Conservation (phyloP, 768 basidiomycete genomes). For the Suillus weaverae region DNA sequence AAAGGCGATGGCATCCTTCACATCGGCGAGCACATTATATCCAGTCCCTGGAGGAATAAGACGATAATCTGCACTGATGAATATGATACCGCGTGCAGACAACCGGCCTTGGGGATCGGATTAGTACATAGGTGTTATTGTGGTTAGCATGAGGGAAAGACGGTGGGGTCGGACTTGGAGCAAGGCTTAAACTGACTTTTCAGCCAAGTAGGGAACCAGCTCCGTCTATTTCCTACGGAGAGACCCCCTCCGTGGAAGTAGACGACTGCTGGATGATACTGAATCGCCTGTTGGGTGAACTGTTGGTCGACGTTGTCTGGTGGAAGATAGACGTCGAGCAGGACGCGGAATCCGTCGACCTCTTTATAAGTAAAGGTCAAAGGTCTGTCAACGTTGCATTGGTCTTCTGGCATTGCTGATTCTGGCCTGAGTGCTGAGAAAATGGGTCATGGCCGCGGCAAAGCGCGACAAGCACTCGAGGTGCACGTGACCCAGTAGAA, state of each 20-base stretch:
- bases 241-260: constrained; percentile 58
- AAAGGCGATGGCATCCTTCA: constrained; percentile 55
- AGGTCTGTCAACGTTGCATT: constrained; percentile 10
- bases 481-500: neutral
- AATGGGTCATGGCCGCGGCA: neutral
- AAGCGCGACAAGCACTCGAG: too few relatives aligned
- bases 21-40: constrained; percentile 57
- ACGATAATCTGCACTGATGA: constrained; percentile 65
- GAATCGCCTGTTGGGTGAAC: neutral
- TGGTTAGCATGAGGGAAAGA: neutral
- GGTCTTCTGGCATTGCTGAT: neutral
- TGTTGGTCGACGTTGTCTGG: neutral
- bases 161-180: neutral
- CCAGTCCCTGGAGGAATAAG: constrained; percentile 53
- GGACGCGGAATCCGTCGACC: constrained; percentile 23
- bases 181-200: constrained; percentile 41
- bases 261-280: constrained; percentile 30
- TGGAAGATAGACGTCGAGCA: constrained; percentile 37
- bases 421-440: neutral
- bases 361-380: constrained; percentile 40
- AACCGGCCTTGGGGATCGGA: constrained; percentile 42
- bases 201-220: constrained; percentile 71
- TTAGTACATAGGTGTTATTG: neutral
- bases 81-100: constrained; percentile 47
- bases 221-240: constrained; percentile 54